These are phyloP conservation scores for Raphanus raphanistrum DNA, from an alignment of 345 rosid species.

Conservation along the genomic window DNA sequence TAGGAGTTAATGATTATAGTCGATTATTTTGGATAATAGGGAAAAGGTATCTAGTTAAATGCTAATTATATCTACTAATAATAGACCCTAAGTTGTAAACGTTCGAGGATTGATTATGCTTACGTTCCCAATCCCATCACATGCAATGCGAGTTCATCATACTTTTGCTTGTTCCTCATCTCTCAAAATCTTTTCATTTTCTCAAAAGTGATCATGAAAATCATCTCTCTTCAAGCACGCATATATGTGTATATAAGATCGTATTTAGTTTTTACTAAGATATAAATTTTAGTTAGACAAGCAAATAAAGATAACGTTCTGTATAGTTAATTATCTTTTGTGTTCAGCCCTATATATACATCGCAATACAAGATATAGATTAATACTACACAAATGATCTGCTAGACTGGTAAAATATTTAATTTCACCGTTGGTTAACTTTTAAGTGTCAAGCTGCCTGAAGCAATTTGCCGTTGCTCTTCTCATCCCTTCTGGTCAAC, in stretches of 20 bases:
- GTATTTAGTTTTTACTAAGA: not conserved
- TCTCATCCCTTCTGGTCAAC: constrained; percentile 24
- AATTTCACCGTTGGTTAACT: not conserved
- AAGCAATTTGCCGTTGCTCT: constrained; percentile 42
- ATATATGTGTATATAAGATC: too few species aligned
- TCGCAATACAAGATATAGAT: not conserved
- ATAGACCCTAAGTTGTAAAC: constrained; percentile 27
- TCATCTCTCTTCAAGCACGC: not conserved
- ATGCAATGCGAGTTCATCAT: not conserved
- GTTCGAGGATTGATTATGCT: constrained; percentile 3
- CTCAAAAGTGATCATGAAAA: too few species aligned
- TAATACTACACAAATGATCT: constrained; percentile 23
- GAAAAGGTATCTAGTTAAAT: not conserved
- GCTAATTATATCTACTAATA: constrained; percentile 3
- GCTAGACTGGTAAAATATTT: constrained; percentile 1
- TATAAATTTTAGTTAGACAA: not conserved
- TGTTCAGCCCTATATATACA: not conserved
- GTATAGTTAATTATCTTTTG: not conserved
- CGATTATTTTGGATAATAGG: not conserved
- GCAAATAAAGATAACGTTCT: not conserved
- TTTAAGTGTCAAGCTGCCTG: constrained; percentile 50
- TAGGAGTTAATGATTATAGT: constrained; percentile 31
- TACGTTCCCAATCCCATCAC: not conserved
- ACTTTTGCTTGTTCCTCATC: not conserved
- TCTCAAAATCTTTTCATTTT: not conserved